Evolutionary conservation across 2,329 filamentous ascomycete species (phyloP).

Genomic region (Simplicillium sp.): DNA sequence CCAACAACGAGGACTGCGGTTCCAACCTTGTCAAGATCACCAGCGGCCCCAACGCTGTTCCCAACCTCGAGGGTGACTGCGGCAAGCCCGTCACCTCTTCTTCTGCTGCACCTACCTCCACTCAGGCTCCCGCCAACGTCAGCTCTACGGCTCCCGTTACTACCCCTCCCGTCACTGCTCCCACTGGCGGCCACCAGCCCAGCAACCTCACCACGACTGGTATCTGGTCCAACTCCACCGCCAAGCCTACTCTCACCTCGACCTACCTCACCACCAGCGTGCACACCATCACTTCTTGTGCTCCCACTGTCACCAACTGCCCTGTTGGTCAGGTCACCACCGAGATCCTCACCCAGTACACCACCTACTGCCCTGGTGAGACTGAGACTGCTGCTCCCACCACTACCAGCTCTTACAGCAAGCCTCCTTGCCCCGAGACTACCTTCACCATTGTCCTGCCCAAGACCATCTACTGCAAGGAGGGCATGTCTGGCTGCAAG

Average conservation of each 20-base stretch:
- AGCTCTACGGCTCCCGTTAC: slow-evolving; percentile 1
- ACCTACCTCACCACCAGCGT: slow-evolving; percentile 31
- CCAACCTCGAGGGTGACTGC: slow-evolving; percentile 20
- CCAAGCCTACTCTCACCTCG: slow-evolving; percentile 6
- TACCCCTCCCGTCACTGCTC: not conserved
- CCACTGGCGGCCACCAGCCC: not conserved
- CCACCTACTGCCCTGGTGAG: slow-evolving; percentile 27
- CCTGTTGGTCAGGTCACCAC: slow-evolving; percentile 21
- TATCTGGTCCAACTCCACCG: slow-evolving; percentile 1
- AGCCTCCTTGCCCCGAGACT: slow-evolving; percentile 11
- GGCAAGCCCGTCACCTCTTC: slow-evolving; percentile 5
- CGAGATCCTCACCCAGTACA: slow-evolving; percentile 21
- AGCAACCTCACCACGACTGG: not conserved
- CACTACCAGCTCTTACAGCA: slow-evolving; percentile 6
- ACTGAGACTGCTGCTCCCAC: slow-evolving; percentile 1
- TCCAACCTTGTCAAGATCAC: slow-evolving; percentile 25
- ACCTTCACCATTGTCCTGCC: slow-evolving; percentile 19
- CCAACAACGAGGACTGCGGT: slow-evolving; percentile 27
- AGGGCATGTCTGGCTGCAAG: slow-evolving; percentile 16
- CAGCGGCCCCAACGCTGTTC: slow-evolving; percentile 26
- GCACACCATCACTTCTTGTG: slow-evolving; percentile 47
- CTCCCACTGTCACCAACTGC: slow-evolving; percentile 41
- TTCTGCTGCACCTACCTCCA: not conserved
- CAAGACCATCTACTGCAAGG: slow-evolving; percentile 16
- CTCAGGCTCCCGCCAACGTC: not conserved